Evolutionary conservation across 164 flowering plant genomes (phyloP).

Genomic region (Houttuynia cordata): DNA sequence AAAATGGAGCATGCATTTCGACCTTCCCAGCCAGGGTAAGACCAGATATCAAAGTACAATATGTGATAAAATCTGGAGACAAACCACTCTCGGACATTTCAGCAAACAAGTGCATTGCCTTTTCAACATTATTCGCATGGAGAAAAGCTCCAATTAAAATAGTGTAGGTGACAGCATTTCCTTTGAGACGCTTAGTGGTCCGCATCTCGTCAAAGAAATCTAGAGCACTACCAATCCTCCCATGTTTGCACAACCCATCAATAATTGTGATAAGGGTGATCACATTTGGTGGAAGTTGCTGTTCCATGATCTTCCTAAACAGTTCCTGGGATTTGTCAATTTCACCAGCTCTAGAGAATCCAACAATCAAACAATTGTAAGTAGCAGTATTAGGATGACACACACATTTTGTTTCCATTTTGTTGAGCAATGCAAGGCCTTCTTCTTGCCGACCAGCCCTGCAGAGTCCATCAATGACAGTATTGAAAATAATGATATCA

Average conservation of each 20-base stretch:
- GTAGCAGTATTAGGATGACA: constrained; percentile 45
- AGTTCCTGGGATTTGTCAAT: constrained; percentile 40
- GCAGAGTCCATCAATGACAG: constrained; percentile 77
- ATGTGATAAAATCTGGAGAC: constrained; percentile 52
- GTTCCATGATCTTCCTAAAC: constrained; percentile 38
- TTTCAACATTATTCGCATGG: constrained; percentile 42
- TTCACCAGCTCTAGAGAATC: constrained; percentile 66
- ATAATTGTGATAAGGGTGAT: constrained; percentile 52
- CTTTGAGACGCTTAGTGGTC: constrained; percentile 34
- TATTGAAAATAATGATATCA: constrained; percentile 51
- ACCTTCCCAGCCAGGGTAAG: constrained; percentile 48
- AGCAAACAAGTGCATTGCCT: constrained; percentile 49
- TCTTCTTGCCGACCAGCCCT: constrained; percentile 71
- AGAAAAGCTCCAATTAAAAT: constrained; percentile 52
- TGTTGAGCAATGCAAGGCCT: constrained; percentile 37
- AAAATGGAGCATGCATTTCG: constrained; percentile 40
- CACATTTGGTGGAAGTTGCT: constrained; percentile 31
- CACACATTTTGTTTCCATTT: constrained; percentile 27
- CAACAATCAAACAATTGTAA: constrained; percentile 63
- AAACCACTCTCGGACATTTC: constrained; percentile 32
- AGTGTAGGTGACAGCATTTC: constrained; percentile 47
- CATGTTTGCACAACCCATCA: constrained; percentile 67
- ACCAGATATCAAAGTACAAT: constrained; percentile 57
- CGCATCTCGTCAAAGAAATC: constrained; percentile 39
- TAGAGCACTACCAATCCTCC: constrained; percentile 48